phyloP scores from a whole-genome alignment of 106 monocot species.

The Posidonia australis region DNA sequence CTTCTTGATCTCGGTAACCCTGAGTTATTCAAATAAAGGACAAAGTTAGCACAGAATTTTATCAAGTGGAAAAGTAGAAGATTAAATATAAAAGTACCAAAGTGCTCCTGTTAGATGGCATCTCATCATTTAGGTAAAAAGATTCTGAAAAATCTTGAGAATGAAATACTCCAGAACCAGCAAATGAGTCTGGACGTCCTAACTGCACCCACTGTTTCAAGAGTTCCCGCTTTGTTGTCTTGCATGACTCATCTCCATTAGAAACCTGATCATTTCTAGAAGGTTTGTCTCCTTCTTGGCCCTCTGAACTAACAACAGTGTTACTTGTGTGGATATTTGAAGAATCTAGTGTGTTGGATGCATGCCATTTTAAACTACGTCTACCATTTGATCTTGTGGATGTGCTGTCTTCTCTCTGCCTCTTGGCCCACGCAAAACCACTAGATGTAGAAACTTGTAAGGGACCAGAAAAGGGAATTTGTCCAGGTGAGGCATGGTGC shows the following conservation, averaged over 20 bases:
- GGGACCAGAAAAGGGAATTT: slow-evolving; percentile 63
- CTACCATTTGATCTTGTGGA: slow-evolving; percentile 21
- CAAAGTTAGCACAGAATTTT: not conserved
- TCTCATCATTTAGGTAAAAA: slow-evolving; percentile 14
- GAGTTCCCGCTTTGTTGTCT: slow-evolving; percentile 33
- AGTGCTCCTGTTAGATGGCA: slow-evolving; percentile 20
- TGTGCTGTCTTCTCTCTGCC: slow-evolving; percentile 29
- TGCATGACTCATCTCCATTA: slow-evolving; percentile 19
- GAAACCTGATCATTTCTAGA: slow-evolving; percentile 1
- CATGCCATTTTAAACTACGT: slow-evolving; percentile 32
- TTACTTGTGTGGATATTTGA: slow-evolving; percentile 12
- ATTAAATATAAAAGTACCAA: slow-evolving; percentile 24
- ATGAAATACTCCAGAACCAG: slow-evolving; percentile 34
- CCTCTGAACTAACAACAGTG: slow-evolving; percentile 9
- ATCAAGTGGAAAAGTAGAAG: not conserved
- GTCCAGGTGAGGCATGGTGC: slow-evolving; percentile 25
- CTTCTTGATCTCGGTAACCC: slow-evolving; percentile 22
- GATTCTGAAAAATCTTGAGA: slow-evolving; percentile 37
- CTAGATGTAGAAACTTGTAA: slow-evolving; percentile 59
- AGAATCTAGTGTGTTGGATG: slow-evolving; percentile 12
- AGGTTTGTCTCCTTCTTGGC: not conserved
- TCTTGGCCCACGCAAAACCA: slow-evolving; percentile 74
- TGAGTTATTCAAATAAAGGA: slow-evolving; percentile 4
- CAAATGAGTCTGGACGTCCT: slow-evolving; percentile 60
- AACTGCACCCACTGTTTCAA: slow-evolving; percentile 53